These are phyloP conservation scores for Cytospora leucostoma DNA, from an alignment of 2,329 filamentous ascomycete species.

Conservation along the genomic window DNA sequence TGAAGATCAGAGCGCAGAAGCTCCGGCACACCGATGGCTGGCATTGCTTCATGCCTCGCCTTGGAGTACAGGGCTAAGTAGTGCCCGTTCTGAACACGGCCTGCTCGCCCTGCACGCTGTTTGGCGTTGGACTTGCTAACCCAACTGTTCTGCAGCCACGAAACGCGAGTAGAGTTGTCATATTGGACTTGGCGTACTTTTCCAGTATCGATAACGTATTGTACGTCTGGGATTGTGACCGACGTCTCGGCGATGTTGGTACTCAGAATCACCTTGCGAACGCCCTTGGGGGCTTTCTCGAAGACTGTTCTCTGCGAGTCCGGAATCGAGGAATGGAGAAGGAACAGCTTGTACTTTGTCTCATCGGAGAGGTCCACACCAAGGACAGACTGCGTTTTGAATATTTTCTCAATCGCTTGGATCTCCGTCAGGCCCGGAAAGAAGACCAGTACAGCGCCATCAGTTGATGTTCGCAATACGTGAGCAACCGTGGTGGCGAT, in stretches of 20 bases:
- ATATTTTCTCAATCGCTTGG: slow-evolving; percentile 39
- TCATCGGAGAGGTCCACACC: slow-evolving; percentile 44
- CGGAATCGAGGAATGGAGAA: slow-evolving; percentile 49
- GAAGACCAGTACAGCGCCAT: slow-evolving; percentile 51
- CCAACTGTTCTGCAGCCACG: slow-evolving; percentile 45
- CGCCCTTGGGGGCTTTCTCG: slow-evolving; percentile 40
- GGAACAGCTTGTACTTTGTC: slow-evolving; percentile 44
- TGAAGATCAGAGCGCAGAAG: slow-evolving; percentile 47
- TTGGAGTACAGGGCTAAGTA: slow-evolving; percentile 50
- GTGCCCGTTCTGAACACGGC: slow-evolving; percentile 48
- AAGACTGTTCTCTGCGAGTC: slow-evolving; percentile 46
- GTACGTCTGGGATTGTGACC: slow-evolving; percentile 53
- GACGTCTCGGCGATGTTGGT: slow-evolving; percentile 55
- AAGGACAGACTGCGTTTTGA: slow-evolving; percentile 35
- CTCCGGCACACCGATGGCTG: slow-evolving; percentile 39
- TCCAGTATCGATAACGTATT: slow-evolving; percentile 51
- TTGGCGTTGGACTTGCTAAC: slow-evolving; percentile 48
- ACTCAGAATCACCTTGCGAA: slow-evolving; percentile 50
- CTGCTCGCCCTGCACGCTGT: slow-evolving; percentile 52
- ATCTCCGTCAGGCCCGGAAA: slow-evolving; percentile 41
- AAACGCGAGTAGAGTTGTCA: slow-evolving; percentile 42
- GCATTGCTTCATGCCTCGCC: slow-evolving; percentile 32
- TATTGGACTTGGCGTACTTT: slow-evolving; percentile 41
- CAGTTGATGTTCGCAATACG: slow-evolving; percentile 43
- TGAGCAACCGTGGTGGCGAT: slow-evolving; percentile 47